A percentile compares a stretch with the other conserved stretches of the same genome.
Conservation (phyloP, 305 asterid species). For the Fraxinus velutina region DNA sequence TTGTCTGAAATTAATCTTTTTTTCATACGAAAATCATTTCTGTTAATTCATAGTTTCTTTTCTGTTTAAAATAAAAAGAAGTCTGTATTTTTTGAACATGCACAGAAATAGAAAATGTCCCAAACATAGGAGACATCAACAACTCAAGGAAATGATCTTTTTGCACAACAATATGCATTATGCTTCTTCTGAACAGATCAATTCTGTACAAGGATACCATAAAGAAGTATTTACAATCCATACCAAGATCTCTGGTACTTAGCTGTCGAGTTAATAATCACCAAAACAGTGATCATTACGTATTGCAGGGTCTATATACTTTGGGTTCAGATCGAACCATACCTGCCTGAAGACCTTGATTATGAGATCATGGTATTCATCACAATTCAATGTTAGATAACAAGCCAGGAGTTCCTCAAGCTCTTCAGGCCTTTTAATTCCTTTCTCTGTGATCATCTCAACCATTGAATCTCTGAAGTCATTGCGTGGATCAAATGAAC, state of each 20-base stretch:
- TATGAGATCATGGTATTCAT: slow-evolving; percentile 66
- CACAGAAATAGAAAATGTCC: neutral
- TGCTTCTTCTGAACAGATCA: neutral
- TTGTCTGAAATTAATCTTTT: neutral
- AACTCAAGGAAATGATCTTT: neutral
- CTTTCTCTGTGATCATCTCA: slow-evolving; percentile 68
- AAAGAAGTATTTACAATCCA: neutral
- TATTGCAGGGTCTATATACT: slow-evolving; percentile 25
- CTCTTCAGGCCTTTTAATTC: slow-evolving; percentile 53
- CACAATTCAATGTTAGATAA: slow-evolving; percentile 70
- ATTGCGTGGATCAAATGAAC: slow-evolving; percentile 54
- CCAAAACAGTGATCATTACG: slow-evolving; percentile 20
- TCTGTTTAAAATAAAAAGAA: neutral
- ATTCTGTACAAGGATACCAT: neutral
- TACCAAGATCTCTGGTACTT: neutral
- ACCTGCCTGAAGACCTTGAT: slow-evolving; percentile 80
- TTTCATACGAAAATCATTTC: neutral
- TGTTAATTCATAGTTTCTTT: neutral
- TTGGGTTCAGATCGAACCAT: slow-evolving; percentile 54
- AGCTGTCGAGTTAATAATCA: slow-evolving; percentile 12
- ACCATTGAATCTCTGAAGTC: slow-evolving; percentile 89
- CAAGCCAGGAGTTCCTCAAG: slow-evolving; percentile 82
- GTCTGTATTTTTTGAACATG: neutral
- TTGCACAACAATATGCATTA: neutral
- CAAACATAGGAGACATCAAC: neutral